Base-by-base conservation (phyloP, 305 asterid genomes). In the Solanum aculeatissimum region DNA sequence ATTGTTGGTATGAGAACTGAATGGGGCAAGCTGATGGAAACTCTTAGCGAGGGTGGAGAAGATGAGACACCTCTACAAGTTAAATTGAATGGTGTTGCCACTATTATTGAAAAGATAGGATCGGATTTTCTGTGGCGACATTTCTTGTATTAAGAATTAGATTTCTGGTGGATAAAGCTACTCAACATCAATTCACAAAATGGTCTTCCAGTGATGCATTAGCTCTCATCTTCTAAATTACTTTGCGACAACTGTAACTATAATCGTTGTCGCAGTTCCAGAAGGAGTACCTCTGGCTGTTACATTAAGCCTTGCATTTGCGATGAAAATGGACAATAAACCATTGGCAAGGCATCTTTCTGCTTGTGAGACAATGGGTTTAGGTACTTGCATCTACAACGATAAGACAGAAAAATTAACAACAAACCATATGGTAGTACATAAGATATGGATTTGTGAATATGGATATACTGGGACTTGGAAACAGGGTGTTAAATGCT, bases 1-100 rank as follows among this genome's bases (percentile, higher is more conserved):
- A 93, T 98, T 55, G 99, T 96, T 88, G 98, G 99, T 66, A 96
- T 96, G 98, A 93, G 97, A 88, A 95, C 99, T 35, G 98, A 96
- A 91, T 95, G 99, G 99, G 99, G 98, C 71, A 96, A 96, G 90
- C 85, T 96, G 86, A 92, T 95, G 99, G 98, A 93, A 86, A 96
- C 98, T 80, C 84, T 96, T 51, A 93, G 94, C 32, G 4, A 32
- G 38, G 38, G 4, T 32, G 38, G 6, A 32, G 38, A 32, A 32
- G 38, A 32, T 32, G 38, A 32, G 38, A 32, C 38, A 1, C 4
- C 38, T 32, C 38, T 32, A 4, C 38, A 4, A 32, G 38, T 32
- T 32, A 32, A 32, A 32, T 32, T 32, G 38, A 32, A 32, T 32
- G 38, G 4, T n/a, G n/a, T n/a, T n/a, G n/a, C n/a, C n/a, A n/a